A percentile compares a stretch with the other conserved stretches of the same genome.
Evolutionary conservation across 2,329 filamentous ascomycete genomes (phyloP).

Genomic region (Pseudocercospora pini-densiflorae): DNA sequence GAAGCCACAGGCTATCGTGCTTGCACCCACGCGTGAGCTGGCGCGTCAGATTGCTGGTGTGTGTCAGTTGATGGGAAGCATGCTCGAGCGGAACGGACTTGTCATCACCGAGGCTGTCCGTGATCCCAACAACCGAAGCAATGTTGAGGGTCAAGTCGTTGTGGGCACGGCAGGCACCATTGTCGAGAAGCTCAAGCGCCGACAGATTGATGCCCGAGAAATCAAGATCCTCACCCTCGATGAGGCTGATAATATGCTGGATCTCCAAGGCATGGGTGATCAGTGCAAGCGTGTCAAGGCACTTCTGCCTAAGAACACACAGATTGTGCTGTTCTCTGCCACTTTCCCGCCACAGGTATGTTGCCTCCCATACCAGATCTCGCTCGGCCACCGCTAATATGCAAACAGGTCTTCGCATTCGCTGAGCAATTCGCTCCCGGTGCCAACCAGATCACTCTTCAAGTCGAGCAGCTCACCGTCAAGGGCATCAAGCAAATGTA

Average conservation of each 20-base stretch:
- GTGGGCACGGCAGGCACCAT: constrained; percentile 95
- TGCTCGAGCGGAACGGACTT: constrained; percentile 68
- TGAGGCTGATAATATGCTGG: constrained; percentile 98
- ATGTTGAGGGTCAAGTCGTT: constrained; percentile 77
- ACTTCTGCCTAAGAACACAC: constrained; percentile 73
- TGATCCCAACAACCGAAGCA: constrained; percentile 69
- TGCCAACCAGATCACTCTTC: constrained; percentile 84
- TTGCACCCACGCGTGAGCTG: constrained; percentile 92
- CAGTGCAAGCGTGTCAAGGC: constrained; percentile 89
- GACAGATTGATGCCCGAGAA: constrained; percentile 71
- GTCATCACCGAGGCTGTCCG: constrained; percentile 83
- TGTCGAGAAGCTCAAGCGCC: constrained; percentile 80
- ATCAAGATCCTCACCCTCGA: constrained; percentile 89
- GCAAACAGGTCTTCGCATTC: constrained; percentile 70
- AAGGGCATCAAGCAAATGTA: constrained; percentile 98
- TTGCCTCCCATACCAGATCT: background rate
- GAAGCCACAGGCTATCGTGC: constrained; percentile 81
- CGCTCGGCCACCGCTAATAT: background rate
- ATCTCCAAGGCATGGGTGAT: constrained; percentile 91
- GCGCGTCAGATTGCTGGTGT: constrained; percentile 93
- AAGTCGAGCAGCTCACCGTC: constrained; percentile 90
- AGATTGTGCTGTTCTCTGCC: constrained; percentile 93
- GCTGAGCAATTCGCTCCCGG: constrained; percentile 83
- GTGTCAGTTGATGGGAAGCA: constrained; percentile 80
- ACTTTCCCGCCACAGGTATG: constrained; percentile 75